Percentiles rank a stretch among this genome's conserved stretches.
Evolutionary conservation across 208 protist species (phyloP).

Genomic region (Crithidia bombi): DNA sequence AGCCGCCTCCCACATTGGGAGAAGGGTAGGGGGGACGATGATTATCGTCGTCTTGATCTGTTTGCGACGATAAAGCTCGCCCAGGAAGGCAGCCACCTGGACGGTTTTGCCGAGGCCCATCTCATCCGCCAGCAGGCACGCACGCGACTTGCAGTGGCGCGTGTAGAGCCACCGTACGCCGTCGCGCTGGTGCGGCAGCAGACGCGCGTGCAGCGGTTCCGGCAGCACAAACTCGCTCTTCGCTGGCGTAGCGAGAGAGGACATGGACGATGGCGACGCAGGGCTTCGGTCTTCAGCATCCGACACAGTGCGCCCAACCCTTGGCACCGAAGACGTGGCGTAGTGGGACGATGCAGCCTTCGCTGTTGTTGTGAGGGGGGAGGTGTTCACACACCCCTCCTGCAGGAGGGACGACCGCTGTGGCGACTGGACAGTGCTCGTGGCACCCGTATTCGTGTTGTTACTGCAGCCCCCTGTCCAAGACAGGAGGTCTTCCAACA

Average conservation of each 20-base stretch:
- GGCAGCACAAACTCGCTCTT: slow-evolving; percentile 28
- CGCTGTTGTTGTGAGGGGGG: background rate
- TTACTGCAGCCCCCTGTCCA: slow-evolving; percentile 36
- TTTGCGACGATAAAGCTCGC: slow-evolving; percentile 67
- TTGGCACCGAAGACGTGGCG: background rate
- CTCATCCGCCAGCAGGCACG: slow-evolving; percentile 98
- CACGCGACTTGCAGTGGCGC: slow-evolving; percentile 91
- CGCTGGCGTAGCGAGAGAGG: background rate
- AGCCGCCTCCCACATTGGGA: slow-evolving; percentile 95
- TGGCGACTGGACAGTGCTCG: background rate
- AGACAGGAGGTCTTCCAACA: slow-evolving; percentile 77
- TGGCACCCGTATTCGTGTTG: background rate
- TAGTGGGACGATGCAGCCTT: background rate
- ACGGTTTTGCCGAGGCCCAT: slow-evolving; percentile 98
- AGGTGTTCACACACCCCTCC: slow-evolving; percentile 31
- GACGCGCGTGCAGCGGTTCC: slow-evolving; percentile 34
- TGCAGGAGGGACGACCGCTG: slow-evolving; percentile 4
- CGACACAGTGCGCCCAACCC: background rate
- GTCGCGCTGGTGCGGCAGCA: slow-evolving; percentile 95
- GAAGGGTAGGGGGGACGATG: slow-evolving; percentile 88
- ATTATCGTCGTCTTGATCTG: slow-evolving; percentile 93
- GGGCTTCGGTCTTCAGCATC: background rate
- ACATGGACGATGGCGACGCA: background rate
- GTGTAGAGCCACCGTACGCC: slow-evolving; percentile 96
- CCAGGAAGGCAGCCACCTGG: slow-evolving; percentile 94